Evolutionary conservation across 208 protist genomes (phyloP), one percentile per base, ranked within the genome.

Genomic region (Leishmania lainsoni): DNA sequence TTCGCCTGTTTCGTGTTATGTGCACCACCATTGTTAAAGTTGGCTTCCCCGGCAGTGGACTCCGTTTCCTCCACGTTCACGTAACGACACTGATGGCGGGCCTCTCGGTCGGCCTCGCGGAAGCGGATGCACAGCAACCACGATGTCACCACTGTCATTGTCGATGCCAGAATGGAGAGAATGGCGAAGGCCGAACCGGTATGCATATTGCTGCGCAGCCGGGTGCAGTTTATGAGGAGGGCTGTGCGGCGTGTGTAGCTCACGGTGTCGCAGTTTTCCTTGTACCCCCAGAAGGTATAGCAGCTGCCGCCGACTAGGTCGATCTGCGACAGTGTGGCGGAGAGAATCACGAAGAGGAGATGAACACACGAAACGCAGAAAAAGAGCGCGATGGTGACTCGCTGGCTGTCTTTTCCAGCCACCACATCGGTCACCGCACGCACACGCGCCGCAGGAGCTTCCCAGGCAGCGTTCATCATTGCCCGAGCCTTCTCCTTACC

Each of bases 211-310:
- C 42, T 63, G 70, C 82, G 84, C 52, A 86, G 74, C 20, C 52
- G 35, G 0, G 14, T 75, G 76, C 90, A 94, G 68, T 74, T 22
- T 2, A 73, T 32, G 39, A 92, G 78, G 6, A 93, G 86, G 16
- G 86, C 65, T 16, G 90, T 83, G 63, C 91, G 90, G 26, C 63
- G 68, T 16, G 89, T 93, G 80, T 97, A 97, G 83, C 89, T 94
- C 16, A 88, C 84, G 20, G 76, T 84, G 71, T 94, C 91, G 76
- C 93, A 97, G 61, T 87, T 74, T 0, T 0, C 54, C 78, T 97
- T 97, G 82, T 87, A 93, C 12, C 93, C 93, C 92, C 93, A 97
- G 86, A 87, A 97, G 59, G 93, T 97, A 76, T 86, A 93, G 89
- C 93, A 97, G 22, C 83, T 80, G 52, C 90, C 90, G n/a, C 90